These are phyloP conservation scores for Alliaria petiolata DNA, from an alignment of 345 rosid genomes.

Conservation along the genomic window DNA sequence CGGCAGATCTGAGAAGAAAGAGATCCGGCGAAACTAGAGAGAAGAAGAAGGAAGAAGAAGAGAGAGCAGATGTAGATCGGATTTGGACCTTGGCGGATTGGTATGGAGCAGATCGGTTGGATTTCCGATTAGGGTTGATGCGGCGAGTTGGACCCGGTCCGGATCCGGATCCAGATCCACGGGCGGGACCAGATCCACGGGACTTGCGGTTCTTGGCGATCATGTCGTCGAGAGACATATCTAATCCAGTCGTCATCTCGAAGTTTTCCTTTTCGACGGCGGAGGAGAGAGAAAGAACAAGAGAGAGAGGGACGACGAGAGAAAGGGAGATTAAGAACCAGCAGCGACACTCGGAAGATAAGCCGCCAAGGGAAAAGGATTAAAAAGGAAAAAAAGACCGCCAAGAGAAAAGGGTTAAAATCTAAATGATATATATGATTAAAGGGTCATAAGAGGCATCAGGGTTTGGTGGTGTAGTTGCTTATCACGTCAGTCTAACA, in stretches of 20 bases:
- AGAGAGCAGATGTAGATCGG: slow-evolving; percentile 9
- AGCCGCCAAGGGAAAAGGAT: too few relatives aligned
- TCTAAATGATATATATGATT: too few relatives aligned
- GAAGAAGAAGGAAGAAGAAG: slow-evolving; percentile 14
- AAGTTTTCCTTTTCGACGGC: background rate
- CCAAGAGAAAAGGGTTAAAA: background rate
- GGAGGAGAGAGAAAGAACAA: background rate
- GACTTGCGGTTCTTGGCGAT: slow-evolving; percentile 79
- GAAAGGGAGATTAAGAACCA: background rate
- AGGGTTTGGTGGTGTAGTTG: slow-evolving; percentile 98
- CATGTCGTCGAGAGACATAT: slow-evolving; percentile 96
- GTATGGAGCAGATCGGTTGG: slow-evolving; percentile 64
- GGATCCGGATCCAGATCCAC: slow-evolving; percentile 53
- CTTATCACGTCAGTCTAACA: slow-evolving; percentile 99
- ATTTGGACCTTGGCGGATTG: slow-evolving; percentile 44
- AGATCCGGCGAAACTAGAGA: slow-evolving; percentile 16
- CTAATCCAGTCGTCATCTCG: slow-evolving; percentile 81
- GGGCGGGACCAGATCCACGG: slow-evolving; percentile 36
- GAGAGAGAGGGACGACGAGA: background rate
- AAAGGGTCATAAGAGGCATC: too few relatives aligned
- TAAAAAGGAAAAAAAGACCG: background rate
- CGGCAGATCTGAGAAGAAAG: slow-evolving; percentile 29
- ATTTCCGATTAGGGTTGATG: slow-evolving; percentile 48
- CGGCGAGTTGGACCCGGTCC: slow-evolving; percentile 81
- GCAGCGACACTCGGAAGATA: slow-evolving; percentile 19